A percentile compares a stretch with the other conserved stretches of the same genome.
Evolutionary conservation across 2,329 filamentous ascomycete species (phyloP).

Genomic region (Aspergillus sp.): DNA sequence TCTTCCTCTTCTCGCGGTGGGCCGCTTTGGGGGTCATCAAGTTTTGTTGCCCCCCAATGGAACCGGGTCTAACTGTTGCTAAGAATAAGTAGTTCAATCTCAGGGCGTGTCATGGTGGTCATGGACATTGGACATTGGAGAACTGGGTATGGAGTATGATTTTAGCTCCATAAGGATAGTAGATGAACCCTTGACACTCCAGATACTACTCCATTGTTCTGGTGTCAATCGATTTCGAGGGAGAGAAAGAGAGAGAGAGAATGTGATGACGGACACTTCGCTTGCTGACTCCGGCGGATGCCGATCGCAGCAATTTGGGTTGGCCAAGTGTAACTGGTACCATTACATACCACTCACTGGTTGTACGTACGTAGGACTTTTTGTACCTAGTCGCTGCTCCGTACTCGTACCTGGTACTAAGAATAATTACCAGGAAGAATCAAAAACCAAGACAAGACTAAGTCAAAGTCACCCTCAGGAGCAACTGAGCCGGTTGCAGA

Average conservation of each 20-base stretch:
- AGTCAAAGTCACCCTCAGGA: background rate
- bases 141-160: background rate
- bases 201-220: too few species aligned
- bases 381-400: too few species aligned
- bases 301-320: background rate
- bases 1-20: background rate
- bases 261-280: background rate
- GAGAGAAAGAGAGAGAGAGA: background rate
- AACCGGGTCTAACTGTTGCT: background rate
- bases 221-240: background rate
- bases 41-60: background rate
- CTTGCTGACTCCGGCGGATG: background rate
- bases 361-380: too few species aligned
- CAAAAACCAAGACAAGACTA: background rate
- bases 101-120: background rate
- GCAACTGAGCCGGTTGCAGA: constrained; percentile 6
- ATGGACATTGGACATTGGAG: background rate
- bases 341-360: too few species aligned
- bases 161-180: background rate
- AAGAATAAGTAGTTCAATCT: background rate
- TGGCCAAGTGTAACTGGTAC: too few species aligned
- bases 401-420: background rate
- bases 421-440: background rate
- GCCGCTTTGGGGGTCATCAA: background rate
- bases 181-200: too few species aligned